A percentile compares a stretch with the other conserved stretches of the same genome.
Evolutionary conservation across 75 land plant species (phyloP).

Genomic region (Cryptomeria japonica): DNA sequence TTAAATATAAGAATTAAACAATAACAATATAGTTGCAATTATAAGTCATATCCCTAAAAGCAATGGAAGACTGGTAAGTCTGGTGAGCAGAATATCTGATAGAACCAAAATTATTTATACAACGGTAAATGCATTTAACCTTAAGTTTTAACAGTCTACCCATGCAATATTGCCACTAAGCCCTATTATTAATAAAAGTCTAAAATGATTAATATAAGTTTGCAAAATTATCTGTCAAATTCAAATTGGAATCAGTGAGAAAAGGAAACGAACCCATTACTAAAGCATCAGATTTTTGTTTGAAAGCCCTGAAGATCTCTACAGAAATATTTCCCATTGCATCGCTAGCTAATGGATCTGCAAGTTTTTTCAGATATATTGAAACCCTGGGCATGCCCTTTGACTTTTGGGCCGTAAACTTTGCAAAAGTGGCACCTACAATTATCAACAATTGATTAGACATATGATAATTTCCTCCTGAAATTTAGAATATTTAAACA

Average conservation of each 20-base stretch:
- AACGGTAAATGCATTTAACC: neutral
- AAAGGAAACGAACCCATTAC: constrained; percentile 28
- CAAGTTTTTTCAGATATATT: constrained; percentile 41
- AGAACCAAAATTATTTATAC: neutral
- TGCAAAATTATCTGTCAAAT: neutral
- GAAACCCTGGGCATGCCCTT: constrained; percentile 57
- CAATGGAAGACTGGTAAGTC: neutral
- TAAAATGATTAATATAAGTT: neutral
- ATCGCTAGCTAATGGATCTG: constrained; percentile 37
- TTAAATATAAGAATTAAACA: neutral
- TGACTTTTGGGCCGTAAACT: constrained; percentile 51
- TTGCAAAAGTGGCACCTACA: constrained; percentile 54
- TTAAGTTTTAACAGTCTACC: neutral
- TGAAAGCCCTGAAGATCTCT: constrained; percentile 48
- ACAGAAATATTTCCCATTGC: constrained; percentile 49
- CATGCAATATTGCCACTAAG: neutral
- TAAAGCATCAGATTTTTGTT: constrained; percentile 23
- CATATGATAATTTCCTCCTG: neutral
- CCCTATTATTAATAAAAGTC: neutral
- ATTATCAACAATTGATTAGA: constrained; percentile 10
- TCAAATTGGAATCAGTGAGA: neutral
- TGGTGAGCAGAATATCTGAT: neutral
- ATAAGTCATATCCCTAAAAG: neutral
- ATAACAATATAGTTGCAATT: neutral
- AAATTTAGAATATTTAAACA: neutral